Conservation (phyloP, 2,329 filamentous ascomycete species). For the Colletotrichum chlorophyti region DNA sequence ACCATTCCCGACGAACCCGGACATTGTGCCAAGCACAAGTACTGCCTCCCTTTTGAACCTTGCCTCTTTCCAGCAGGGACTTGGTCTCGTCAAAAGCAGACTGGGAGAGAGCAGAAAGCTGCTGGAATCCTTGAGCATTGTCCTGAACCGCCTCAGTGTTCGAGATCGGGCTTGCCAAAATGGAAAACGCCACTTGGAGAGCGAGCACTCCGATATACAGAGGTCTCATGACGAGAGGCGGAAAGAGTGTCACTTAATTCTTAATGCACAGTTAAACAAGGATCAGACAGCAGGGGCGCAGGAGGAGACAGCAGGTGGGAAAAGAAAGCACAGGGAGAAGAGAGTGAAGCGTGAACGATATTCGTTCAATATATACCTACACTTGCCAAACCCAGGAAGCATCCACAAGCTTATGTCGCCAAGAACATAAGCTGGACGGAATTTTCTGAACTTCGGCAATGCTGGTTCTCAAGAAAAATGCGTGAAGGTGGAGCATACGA, state of each 20-base stretch:
- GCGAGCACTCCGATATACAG: background rate
- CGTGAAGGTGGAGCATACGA: too few species aligned
- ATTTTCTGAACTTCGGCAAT: too few species aligned
- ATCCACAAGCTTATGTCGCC: too few species aligned
- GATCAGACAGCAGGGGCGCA: too few species aligned
- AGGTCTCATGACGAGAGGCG: background rate
- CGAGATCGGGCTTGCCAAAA: slow-evolving; percentile 19
- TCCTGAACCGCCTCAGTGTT: background rate
- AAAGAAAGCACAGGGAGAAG: background rate
- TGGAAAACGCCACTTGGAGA: background rate
- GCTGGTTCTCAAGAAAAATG: too few species aligned
- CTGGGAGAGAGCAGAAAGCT: slow-evolving; percentile 17
- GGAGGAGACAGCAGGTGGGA: background rate
- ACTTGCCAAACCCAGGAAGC: too few species aligned
- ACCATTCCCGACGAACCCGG: slow-evolving; percentile 40
- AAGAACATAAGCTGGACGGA: too few species aligned
- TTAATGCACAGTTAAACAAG: too few species aligned
- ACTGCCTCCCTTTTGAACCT: slow-evolving; percentile 26
- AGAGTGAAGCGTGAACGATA: too few species aligned
- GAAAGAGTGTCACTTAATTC: too few species aligned
- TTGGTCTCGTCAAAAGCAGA: slow-evolving; percentile 34
- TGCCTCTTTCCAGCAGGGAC: slow-evolving; percentile 19
- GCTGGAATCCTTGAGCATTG: background rate
- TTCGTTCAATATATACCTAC: too few species aligned
- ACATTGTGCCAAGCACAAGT: slow-evolving; percentile 36